These are phyloP conservation scores for Beauveria pseudobassiana DNA, from an alignment of 2,329 filamentous ascomycete species.

Conservation along the genomic window DNA sequence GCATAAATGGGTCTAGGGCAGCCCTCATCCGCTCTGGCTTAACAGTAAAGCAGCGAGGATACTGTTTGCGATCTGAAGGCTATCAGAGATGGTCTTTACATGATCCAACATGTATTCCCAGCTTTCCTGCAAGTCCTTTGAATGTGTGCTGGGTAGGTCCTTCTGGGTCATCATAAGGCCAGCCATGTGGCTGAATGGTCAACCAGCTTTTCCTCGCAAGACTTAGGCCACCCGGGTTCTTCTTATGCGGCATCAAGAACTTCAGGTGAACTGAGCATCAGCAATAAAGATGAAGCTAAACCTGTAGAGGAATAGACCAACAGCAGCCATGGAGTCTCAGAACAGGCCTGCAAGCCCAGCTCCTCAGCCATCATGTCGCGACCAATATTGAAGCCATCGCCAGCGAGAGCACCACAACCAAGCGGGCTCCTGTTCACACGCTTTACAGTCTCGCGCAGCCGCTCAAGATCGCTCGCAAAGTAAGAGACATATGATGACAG, in stretches of 20 bases:
- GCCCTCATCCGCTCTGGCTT: constrained; percentile 70
- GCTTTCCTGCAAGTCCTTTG: constrained; percentile 70
- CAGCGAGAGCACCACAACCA: background rate
- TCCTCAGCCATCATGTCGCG: background rate
- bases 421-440: background rate
- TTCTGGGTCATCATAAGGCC: constrained; percentile 63
- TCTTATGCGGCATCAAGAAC: background rate
- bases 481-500: background rate
- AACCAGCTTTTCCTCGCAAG: constrained; percentile 53
- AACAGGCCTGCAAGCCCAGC: background rate
- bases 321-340: background rate
- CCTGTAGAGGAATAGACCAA: background rate
- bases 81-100: constrained; percentile 74
- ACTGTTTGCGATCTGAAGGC: constrained; percentile 74
- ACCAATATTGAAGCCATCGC: background rate
- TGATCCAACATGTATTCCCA: constrained; percentile 80
- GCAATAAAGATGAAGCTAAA: background rate
- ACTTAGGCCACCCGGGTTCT: background rate
- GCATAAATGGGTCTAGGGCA: constrained; percentile 74
- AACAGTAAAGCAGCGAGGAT: constrained; percentile 67
- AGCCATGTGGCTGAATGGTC: background rate
- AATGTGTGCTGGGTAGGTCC: constrained; percentile 75
- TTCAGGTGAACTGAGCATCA: background rate
- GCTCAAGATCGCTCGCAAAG: background rate
- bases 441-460: background rate